Evolutionary conservation across 2,329 filamentous ascomycete genomes (phyloP).

Genomic region (Nothomitra cinnamomea): DNA sequence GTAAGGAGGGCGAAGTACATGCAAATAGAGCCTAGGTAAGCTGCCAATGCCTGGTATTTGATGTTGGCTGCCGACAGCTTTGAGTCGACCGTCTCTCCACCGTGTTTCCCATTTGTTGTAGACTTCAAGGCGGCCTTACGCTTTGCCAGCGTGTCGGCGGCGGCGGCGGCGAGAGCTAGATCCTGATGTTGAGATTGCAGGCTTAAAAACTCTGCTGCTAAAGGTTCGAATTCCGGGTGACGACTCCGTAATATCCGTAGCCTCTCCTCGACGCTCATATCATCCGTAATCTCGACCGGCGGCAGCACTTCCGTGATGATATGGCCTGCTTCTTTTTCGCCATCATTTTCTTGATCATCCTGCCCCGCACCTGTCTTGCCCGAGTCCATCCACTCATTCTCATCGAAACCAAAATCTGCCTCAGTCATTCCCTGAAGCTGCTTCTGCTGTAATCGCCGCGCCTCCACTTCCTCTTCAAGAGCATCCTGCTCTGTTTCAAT

Average conservation of each 20-base stretch:
- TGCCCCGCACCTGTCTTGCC: constrained; percentile 21
- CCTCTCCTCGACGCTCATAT: constrained; percentile 60
- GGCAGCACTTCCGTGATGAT: constrained; percentile 78
- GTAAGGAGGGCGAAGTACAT: constrained; percentile 95
- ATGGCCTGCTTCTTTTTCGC: constrained; percentile 29
- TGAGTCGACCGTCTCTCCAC: constrained; percentile 25
- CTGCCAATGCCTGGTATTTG: constrained; percentile 65
- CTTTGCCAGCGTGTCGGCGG: constrained; percentile 29
- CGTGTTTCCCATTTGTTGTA: neutral
- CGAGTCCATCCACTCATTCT: constrained; percentile 61
- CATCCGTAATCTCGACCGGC: constrained; percentile 62
- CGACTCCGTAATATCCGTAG: constrained; percentile 57
- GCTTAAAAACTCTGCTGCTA: constrained; percentile 64
- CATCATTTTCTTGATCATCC: constrained; percentile 27
- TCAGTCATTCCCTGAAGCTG: constrained; percentile 78
- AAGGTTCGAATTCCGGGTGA: constrained; percentile 83
- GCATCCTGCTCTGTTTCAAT: constrained; percentile 58
- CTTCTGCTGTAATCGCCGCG: constrained; percentile 75
- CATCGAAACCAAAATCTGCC: constrained; percentile 85
- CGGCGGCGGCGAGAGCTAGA: constrained; percentile 39
- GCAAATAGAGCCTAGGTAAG: constrained; percentile 70
- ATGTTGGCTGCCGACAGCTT: constrained; percentile 34
- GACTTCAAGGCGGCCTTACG: constrained; percentile 4
- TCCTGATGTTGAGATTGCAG: constrained; percentile 46
- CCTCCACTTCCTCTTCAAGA: constrained; percentile 81